Evolutionary conservation across 768 basidiomycete genomes (phyloP), one percentile per base, ranked within the genome.

Genomic region (Suillus discolor): DNA sequence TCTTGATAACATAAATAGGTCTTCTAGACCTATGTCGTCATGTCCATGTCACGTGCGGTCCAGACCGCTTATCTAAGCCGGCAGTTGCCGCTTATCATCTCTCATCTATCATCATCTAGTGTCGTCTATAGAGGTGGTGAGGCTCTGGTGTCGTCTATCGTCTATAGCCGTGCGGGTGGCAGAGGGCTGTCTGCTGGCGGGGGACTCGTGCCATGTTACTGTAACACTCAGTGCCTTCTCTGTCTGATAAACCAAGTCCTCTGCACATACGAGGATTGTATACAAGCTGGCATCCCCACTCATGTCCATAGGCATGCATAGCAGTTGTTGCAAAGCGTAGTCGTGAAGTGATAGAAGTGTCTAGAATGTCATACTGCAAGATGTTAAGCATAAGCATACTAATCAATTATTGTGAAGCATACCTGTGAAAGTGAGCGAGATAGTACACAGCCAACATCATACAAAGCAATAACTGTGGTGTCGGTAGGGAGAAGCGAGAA

Each of bases 231-330:
- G 61, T 66, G 3, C 68, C 68, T 49, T 66, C 62, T 25, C 65
- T 63, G 45, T 68, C 53, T 13, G 65, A 61, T 15, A 68, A 23
- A 7, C 68, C 65, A 3, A 66, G 25, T n/a, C 68, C 65, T 12
- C 16, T 4, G 11, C 34, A 12, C 23, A 69, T 31, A 4, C 63
- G 68, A 1, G 80, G 79, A 61, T 79, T 77, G 60, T 72, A 75
- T 3, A 55, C 28, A 11, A 68, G 61, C 31, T 68, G 67, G 38
- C 65, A 65, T 23, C 75, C 66, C 79, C 77, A 81, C 54, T 79
- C 72, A 54, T 81, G 80, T 18, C 74, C 77, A 65, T 79, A 81
- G 0, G 77, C 77, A 65, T 83, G 81, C 75, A 82, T 77, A 0
- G 76, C 79, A 13, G 74, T 76, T 0, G 78, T 79, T 1, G 72